Conservation (phyloP, 495 filamentous ascomycete species). For the Aspergillus affinis region DNA sequence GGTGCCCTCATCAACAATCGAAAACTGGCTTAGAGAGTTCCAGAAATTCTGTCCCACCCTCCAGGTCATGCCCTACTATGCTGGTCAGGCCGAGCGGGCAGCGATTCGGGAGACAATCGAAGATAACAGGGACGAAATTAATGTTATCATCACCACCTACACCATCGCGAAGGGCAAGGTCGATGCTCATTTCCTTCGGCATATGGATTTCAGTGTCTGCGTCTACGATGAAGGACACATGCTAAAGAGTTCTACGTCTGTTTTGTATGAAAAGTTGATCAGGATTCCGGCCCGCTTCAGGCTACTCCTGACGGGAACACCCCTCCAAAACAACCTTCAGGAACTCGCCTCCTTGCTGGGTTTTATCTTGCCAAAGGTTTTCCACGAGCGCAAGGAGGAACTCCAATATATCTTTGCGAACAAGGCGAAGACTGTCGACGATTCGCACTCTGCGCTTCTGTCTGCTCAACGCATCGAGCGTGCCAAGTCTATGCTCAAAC, state of each 20-base stretch:
- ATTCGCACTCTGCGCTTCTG: constrained; percentile 69
- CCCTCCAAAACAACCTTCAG: constrained; percentile 92
- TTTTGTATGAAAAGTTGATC: constrained; percentile 77
- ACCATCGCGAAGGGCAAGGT: constrained; percentile 63
- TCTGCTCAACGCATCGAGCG: constrained; percentile 81
- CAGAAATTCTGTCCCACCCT: constrained; percentile 78
- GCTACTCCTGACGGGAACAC: constrained; percentile 87
- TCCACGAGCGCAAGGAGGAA: constrained; percentile 69
- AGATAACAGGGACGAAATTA: constrained; percentile 60
- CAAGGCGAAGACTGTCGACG: constrained; percentile 79
- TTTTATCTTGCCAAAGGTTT: constrained; percentile 86
- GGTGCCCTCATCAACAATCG: constrained; percentile 87
- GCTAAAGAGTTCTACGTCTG: constrained; percentile 80
- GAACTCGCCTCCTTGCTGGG: constrained; percentile 85
- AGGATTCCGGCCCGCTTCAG: constrained; percentile 74
- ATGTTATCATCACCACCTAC: constrained; percentile 92
- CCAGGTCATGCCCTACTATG: constrained; percentile 80
- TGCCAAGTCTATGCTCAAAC: constrained; percentile 89
- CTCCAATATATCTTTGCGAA: constrained; percentile 82
- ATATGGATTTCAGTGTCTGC: constrained; percentile 62
- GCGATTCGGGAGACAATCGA: constrained; percentile 66
- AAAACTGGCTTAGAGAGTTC: constrained; percentile 95
- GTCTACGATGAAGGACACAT: constrained; percentile 94
- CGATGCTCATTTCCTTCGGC: constrained; percentile 70
- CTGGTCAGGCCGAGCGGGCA: constrained; percentile 57